Evolutionary conservation across 2,329 filamentous ascomycete species (phyloP), one percentile per base, ranked within the genome.

Genomic region (Xylariales sp.): DNA sequence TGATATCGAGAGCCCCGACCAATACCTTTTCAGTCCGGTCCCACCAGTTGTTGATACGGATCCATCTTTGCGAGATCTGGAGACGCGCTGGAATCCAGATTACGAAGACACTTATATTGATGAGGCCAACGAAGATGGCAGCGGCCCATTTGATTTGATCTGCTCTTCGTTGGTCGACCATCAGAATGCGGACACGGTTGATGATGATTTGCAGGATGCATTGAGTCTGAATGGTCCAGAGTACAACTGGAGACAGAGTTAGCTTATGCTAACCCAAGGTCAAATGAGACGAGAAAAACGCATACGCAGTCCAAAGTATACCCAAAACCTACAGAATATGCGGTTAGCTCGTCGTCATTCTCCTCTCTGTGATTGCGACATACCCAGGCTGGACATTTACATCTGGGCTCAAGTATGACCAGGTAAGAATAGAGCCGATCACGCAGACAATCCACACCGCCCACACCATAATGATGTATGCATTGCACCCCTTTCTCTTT

Each of bases 61-160:
- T 58, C 28, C 58, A 72, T 8, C 42, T 54, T 3, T 58, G 21
- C 25, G 53, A 64, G 34, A 67, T 55, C 39, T 68, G 60, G n/a
- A 71, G 58, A 6, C 68, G 63, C 2, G 70, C 63, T 0, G 72
- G 72, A 20, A 75, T 66, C 72, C 72, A 75, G 34, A 74, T 70
- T 44, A 59, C 61, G 43, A 69, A 73, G 15, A 74, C 70, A 22
- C 64, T 66, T 43, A 74, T 61, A 45, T 74, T 74, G 51, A 75
- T 65, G 16, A 60, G 12, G 12, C 62, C 68, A 44, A 74, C 67
- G 21, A 68, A 16, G 11, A 60, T 20, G 1, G 66, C 54, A 8
- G 66, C 60, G 3, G 53, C 56, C 59, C 64, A 62, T 48, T 73
- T 73, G 16, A 75, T 52, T 20, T 47, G 54, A 2, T 45, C 19